phyloP scores from a whole-genome alignment of 768 basidiomycete genomes.

The Crepidotus variabilis region DNA sequence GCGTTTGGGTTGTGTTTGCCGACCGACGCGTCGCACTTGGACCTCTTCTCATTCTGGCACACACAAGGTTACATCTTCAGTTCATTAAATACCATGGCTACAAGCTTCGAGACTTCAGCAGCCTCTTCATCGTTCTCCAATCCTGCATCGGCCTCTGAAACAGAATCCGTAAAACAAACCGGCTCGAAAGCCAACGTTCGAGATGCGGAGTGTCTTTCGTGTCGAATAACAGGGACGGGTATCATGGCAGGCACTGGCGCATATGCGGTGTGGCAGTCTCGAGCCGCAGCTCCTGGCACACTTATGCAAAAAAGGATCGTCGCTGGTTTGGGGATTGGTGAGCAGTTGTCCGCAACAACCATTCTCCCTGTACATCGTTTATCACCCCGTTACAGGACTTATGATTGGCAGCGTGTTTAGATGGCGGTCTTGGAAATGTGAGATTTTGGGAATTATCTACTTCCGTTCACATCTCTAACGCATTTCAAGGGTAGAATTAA shows the following conservation, averaged over 20 bases:
- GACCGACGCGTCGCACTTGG: neutral
- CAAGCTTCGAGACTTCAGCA: neutral
- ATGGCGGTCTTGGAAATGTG: conserved; percentile 25
- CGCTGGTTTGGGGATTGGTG: conserved; percentile 61
- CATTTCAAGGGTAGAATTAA: neutral
- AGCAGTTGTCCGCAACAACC: neutral
- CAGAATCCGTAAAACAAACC: conserved; percentile 8
- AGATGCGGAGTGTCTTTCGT: conserved; percentile 53
- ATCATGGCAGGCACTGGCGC: conserved; percentile 60
- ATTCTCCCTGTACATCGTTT: neutral
- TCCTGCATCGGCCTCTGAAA: neutral
- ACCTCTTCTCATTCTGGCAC: neutral
- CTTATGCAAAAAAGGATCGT: conserved; percentile 57
- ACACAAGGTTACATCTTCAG: neutral
- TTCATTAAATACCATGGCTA: neutral
- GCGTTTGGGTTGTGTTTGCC: too few relatives aligned
- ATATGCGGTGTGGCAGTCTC: conserved; percentile 65
- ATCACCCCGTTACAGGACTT: conserved; percentile 20
- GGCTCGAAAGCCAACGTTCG: neutral
- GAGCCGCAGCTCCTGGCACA: conserved; percentile 59
- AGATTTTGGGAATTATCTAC: neutral
- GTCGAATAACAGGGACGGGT: conserved; percentile 63
- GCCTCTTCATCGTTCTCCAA: neutral
- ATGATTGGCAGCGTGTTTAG: conserved; percentile 35
- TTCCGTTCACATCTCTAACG: neutral